Evolutionary conservation across 768 basidiomycete genomes (phyloP), one percentile per base, ranked within the genome.

Genomic region (Suillus brevipes): DNA sequence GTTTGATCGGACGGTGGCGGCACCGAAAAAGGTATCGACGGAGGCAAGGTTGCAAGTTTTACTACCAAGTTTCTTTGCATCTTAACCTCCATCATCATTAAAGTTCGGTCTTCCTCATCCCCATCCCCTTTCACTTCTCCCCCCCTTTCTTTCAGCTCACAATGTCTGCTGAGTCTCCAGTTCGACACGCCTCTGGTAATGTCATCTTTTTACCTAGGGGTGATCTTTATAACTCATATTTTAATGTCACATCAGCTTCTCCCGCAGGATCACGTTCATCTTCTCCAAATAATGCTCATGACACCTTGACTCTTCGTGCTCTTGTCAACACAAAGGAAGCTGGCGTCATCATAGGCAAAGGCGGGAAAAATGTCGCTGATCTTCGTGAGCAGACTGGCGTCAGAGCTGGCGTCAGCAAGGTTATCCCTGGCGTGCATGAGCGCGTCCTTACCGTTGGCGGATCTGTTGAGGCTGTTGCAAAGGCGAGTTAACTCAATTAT

Each of bases 341-440:
- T 62, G 96, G 96, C 70, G 89, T 98, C 74, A 96, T 97, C 78
- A 98, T 98, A 71, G 95, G 97, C 69, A 97, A 94, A 74, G 95
- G 84, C 60, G 97, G 97, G 64, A 94, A 95, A 83, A 99, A 98
- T 74, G 97, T 99, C 73, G 97, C 97, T 68, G 94, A 96, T 78
- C 86, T 99, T 73, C 87, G 97, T 67, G 94, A 97, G 70, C 90
- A 93, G 73, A 97, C 95, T 52, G 95, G 92, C 69, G 96, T 97
- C 81, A 99, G 95, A 80, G 96, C 97, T 67, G 97, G 97, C 75
- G 97, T 99, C 78, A 95, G 91, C 85, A 99, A 97, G 78, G 97
- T 98, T 83, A 95, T 97, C 65, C 88, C 90, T 63, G 97, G 97
- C 73, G 95, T 99, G 66, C 95, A 97, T 77, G 97, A 99, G 80